Evolutionary conservation across 2,329 filamentous ascomycete species (phyloP), one percentile per base, ranked within the genome.

Genomic region (Claviceps monticola): DNA sequence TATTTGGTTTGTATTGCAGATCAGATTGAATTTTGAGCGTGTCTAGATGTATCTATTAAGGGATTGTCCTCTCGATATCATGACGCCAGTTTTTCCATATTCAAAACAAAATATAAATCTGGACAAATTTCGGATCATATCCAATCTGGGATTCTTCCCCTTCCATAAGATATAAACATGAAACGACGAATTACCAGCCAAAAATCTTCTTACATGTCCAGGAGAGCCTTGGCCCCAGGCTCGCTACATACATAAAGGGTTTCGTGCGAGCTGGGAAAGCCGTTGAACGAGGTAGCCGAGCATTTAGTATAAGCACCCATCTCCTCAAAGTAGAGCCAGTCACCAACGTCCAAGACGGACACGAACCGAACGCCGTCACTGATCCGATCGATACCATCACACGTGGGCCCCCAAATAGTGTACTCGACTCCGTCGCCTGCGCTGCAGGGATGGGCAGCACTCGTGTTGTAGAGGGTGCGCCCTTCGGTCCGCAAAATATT

Each of bases 301-400:
- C 91, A 97, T 76, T 90, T 95, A 60, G 93, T 97, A 70, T 98
- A 98, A 23, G 93, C 91, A 51, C 93, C 93, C 93, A 98, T 98
- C 56, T 95, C 82, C 72, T 96, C 88, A 69, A 98, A 98, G 73
- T 95, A 98, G 51, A 98, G 76, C 93, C 93, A 98, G 68, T 98
- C 93, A 50, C 93, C 93, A 7, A 95, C 87, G 63, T 96, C 84
- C 44, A 98, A 73, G 47, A 85, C 78, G 50, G 86, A 82, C 37
- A 81, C 72, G 62, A 96, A 88, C 56, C 76, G 79, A 67, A 86
- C 88, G 64, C 83, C 86, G 66, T 88, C 81, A 48, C 85, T 81
- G 69, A 98, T 95, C 67, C 89, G 86, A 70, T 98, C 93, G 62
- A 98, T 97, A 55, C 93, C 91, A 65, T 98, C 93, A 65, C 93